Evolutionary conservation across 2,329 filamentous ascomycete genomes (phyloP), one percentile per base, ranked within the genome.

Genomic region (Cordyceps pruinosa): DNA sequence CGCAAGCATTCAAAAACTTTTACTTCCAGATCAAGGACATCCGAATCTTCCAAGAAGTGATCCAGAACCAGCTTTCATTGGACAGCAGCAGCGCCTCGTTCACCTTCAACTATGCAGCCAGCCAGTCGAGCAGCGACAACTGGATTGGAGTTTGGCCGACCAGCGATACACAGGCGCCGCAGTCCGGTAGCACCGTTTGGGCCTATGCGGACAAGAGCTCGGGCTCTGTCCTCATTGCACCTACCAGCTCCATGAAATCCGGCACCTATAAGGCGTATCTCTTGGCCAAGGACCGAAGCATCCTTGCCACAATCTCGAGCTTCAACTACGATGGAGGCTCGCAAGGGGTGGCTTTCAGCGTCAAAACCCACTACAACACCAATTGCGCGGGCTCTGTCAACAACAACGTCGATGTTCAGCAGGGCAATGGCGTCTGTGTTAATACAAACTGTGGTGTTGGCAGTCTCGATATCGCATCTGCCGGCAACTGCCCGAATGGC

Each of bases 241-340:
- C 53, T 3, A 6, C 44, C n/a, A 37, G 34, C 8, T 48, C 53
- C 15, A 56, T 56, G 53, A 39, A 7, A 4, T 26, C 53, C 15
- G 53, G 53, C 3, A 42, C n/a, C 8, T 56, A 56, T 19, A 48
- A 56, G n/a, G 53, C 53, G 3, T 56, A 56, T 15, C 53, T 56
- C 8, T 5, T 56, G 9, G 23, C 53, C 2, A 12, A 10, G 2
- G 45, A 56, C 28, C 21, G 53, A 25, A 49, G 34, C 12, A 35
- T 56, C 8, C 53, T 56, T 19, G 53, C 41, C 17, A 42, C 34
- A 1, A 8, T 49, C 10, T 15, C 34, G 1, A 25, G 44, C 25
- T 48, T 56, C 45, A 15, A 42, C 26, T 56, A 48, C 35, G 30
- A 44, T 12, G 26, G 15, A 2, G 7, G n/a, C 30, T 21, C 12